Conservation (phyloP, 139 green algal species). For the Chlamydomonas schloesseri region DNA sequence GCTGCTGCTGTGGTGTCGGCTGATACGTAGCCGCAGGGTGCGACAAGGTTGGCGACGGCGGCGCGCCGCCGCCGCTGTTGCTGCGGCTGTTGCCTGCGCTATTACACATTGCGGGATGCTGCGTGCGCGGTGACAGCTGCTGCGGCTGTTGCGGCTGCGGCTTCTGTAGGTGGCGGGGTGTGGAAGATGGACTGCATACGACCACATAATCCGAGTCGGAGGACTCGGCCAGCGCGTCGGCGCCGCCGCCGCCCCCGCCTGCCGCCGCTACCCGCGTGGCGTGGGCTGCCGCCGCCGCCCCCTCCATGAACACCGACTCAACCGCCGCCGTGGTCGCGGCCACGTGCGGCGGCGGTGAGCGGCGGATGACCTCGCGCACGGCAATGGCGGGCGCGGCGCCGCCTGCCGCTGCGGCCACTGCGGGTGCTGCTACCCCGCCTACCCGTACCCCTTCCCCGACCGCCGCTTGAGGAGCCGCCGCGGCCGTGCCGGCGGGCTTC, state of each 20-base stretch:
- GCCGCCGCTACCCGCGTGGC: background rate
- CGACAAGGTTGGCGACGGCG: background rate
- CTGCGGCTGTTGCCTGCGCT: background rate
- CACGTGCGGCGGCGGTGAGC: slow-evolving; percentile 19
- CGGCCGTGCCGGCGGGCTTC: no score
- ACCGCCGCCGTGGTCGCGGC: background rate
- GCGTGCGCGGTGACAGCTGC: background rate
- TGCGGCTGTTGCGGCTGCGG: background rate
- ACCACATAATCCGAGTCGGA: slow-evolving; percentile 35
- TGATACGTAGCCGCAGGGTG: background rate
- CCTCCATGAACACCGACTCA: background rate
- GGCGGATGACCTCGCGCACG: background rate
- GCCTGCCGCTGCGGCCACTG: background rate
- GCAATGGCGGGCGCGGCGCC: background rate
- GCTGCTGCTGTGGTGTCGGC: slow-evolving; percentile 49
- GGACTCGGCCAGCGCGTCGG: slow-evolving; percentile 2
- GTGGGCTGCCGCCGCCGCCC: background rate
- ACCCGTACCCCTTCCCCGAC: no score
- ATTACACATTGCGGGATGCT: background rate
- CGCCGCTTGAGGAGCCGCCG: background rate
- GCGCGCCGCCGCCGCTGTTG: background rate
- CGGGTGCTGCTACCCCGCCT: background rate
- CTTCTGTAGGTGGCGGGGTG: background rate
- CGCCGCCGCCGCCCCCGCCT: background rate
- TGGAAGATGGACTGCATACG: slow-evolving; percentile 6